Conservation (phyloP, 805 yeast species). For the Torulaspora franciscae region DNA sequence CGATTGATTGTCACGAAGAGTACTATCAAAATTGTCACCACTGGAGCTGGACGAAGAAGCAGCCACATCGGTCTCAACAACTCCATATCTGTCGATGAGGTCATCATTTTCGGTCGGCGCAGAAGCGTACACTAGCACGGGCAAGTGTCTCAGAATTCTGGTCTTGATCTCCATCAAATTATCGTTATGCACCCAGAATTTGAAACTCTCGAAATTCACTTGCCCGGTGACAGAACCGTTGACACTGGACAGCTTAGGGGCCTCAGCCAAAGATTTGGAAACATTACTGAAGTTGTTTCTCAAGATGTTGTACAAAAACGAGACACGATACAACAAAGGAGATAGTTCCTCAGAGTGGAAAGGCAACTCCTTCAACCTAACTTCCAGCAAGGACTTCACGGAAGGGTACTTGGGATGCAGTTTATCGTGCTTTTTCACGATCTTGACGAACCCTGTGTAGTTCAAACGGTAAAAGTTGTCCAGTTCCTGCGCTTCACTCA, state of each 20-base stretch:
- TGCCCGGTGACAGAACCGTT: slow-evolving; percentile 31
- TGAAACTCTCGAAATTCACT: slow-evolving; percentile 55
- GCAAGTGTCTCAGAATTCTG: slow-evolving; percentile 86
- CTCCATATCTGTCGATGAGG: slow-evolving; percentile 24
- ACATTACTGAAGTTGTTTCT: slow-evolving; percentile 50
- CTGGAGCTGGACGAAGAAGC: slow-evolving; percentile 38
- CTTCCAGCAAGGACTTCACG: slow-evolving; percentile 85
- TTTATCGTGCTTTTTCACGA: slow-evolving; percentile 94
- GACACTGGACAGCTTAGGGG: slow-evolving; percentile 35
- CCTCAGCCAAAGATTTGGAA: slow-evolving; percentile 38
- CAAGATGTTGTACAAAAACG: slow-evolving; percentile 73
- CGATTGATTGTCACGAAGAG: slow-evolving; percentile 36
- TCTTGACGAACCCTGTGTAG: slow-evolving; percentile 90
- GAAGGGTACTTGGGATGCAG: slow-evolving; percentile 73
- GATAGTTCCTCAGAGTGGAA: slow-evolving; percentile 93
- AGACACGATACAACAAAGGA: slow-evolving; percentile 78
- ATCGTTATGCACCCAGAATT: slow-evolving; percentile 97
- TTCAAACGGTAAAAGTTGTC: slow-evolving; percentile 88
- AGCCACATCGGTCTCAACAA: slow-evolving; percentile 26
- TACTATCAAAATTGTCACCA: slow-evolving; percentile 46
- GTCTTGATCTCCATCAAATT: slow-evolving; percentile 96
- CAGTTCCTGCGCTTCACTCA: slow-evolving; percentile 74
- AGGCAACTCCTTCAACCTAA: slow-evolving; percentile 80
- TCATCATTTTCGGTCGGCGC: slow-evolving; percentile 36
- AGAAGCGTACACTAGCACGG: slow-evolving; percentile 71